Evolutionary conservation across 1,284 basidiomycete species (phyloP), one percentile per base, ranked within the genome.

Genomic region (Gomphus bonarii): DNA sequence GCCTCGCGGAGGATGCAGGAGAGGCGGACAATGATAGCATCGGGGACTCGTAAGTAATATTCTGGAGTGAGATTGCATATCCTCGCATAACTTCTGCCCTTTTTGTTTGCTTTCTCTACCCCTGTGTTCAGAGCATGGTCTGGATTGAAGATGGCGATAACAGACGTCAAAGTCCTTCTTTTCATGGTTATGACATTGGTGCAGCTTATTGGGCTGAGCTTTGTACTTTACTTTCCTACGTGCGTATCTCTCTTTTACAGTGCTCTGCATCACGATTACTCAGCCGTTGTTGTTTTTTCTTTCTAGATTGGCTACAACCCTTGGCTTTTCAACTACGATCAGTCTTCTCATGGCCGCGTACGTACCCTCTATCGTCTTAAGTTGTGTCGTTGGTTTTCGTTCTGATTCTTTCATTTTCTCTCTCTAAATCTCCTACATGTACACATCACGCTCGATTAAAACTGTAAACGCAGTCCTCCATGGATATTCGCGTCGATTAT

Each of bases 181-280:
- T 82, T 89, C 61, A 72, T 80, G 48, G 42, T 85, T 11, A 77
- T 82, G 73, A 67, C 68, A 3, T 76, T 73, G 33, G 66, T 75
- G 0, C 77, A 79, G 60, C 65, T 80, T 9, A 64, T 88, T 12
- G 84, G 85, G 0, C 69, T 86, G 28, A 84, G 82, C 48, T 88
- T 85, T 66, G 80, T 84, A 54, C 80, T 82, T 61, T 89, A 85
- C 73, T 89, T 87, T 71, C 82, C 82, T 12, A 85, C 83, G 79
- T 82, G 62, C 55, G 75, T 69, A 14, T 22, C 31, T 16, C 6
- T 16, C n/a, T 25, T 25, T 51, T 38, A n/a, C 16, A 6, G 10
- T 38, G 36, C 16, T 12, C 9, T 10, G 18, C 10, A 31, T 43
- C 11, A 7, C 36, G 28, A 49, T 47, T n/a, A n/a, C 46, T 50